Evolutionary conservation across 129 eudicot species (phyloP).

Genomic region (Lactuca sativa): DNA sequence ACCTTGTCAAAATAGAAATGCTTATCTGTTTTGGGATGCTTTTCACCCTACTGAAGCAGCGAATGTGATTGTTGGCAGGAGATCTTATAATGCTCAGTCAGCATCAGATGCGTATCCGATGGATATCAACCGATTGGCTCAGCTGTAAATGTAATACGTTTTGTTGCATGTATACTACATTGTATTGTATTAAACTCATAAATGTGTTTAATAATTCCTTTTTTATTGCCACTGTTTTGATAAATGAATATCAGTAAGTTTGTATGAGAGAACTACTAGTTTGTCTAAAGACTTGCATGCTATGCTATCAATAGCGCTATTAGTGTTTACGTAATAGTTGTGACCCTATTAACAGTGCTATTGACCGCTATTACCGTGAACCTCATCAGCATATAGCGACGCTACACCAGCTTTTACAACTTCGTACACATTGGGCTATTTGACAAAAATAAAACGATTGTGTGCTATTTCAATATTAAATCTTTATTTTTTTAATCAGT

Average conservation of each 20-base stretch:
- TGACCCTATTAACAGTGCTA: no score
- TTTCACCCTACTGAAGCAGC: conserved; percentile 86
- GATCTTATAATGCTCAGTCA: conserved; percentile 67
- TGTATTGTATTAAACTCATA: neutral
- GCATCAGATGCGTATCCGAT: conserved; percentile 65
- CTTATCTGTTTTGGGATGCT: conserved; percentile 81
- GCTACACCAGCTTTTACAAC: no score
- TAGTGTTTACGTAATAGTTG: no score
- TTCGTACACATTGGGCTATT: no score
- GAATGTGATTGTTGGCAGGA: conserved; percentile 61
- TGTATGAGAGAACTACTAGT: no score
- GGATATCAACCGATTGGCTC: conserved; percentile 73
- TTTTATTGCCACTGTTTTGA: conserved; percentile 18
- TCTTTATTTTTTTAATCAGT: no score
- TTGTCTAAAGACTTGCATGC: no score
- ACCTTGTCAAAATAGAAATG: conserved; percentile 64
- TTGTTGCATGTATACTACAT: conserved; percentile 13
- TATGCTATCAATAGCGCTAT: no score
- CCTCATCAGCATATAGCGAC: no score
- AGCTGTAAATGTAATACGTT: conserved; percentile 36
- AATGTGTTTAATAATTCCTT: conserved; percentile 15
- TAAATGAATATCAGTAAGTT: conserved; percentile 6
- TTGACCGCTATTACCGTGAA: no score
- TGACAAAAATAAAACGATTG: no score
- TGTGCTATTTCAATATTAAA: no score